These are phyloP conservation scores for Debaryomyces sp. DNA, from an alignment of 1,139 yeast genomes.

Conservation along the genomic window DNA sequence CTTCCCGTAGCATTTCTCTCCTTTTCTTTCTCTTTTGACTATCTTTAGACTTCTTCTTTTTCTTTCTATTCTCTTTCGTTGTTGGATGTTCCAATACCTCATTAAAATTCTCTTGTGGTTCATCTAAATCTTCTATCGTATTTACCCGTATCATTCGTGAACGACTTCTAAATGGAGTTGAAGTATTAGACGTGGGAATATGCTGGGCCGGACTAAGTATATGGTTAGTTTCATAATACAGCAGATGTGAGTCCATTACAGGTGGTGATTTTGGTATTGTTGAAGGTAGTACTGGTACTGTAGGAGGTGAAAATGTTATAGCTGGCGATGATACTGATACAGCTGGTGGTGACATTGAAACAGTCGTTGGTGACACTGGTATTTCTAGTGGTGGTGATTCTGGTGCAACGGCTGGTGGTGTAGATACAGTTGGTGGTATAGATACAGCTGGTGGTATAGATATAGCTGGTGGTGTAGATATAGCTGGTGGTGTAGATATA, in stretches of 20 bases:
- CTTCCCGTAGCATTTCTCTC: not conserved
- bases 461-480: not conserved
- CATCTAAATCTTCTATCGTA: not conserved
- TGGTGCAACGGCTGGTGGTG: not conserved
- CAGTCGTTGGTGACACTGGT: too few species aligned
- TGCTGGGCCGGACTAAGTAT: not conserved
- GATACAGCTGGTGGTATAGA: not conserved
- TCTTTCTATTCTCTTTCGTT: slow-evolving; percentile 21
- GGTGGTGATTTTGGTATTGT: not conserved
- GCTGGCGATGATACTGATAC: not conserved
- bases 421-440: not conserved
- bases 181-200: not conserved
- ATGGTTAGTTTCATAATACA: not conserved
- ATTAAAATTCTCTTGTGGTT: not conserved
- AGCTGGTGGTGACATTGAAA: not conserved
- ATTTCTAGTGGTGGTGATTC: not conserved
- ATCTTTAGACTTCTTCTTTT: slow-evolving; percentile 34
- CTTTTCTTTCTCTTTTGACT: not conserved
- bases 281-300: not conserved
- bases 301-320: not conserved
- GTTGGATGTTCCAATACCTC: not conserved
- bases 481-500: not conserved
- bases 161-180: not conserved
- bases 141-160: not conserved
- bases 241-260: not conserved